Conservation (phyloP, 371 early-diverging fungal species). For the Coemansia sp. region DNA sequence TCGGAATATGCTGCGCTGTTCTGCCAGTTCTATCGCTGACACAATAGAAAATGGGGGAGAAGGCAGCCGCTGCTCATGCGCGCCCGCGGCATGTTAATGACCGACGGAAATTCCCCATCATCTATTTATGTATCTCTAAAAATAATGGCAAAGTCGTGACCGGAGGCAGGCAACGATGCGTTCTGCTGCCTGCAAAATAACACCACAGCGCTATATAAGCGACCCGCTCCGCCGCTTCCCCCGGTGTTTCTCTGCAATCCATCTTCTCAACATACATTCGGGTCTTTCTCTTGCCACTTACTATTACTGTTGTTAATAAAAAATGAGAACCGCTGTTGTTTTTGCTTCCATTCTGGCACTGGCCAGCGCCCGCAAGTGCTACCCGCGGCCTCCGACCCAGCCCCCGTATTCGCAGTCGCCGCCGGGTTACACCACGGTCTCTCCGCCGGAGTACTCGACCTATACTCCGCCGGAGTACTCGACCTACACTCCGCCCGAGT, state of each 20-base stretch:
- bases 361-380: conserved; percentile 31
- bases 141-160: background rate
- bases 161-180: background rate
- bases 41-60: background rate
- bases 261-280: conserved; percentile 3
- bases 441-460: background rate
- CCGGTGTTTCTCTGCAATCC: conserved; percentile 4
- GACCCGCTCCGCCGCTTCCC: background rate
- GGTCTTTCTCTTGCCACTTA: conserved; percentile 2
- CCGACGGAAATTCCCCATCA: background rate
- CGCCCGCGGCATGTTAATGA: background rate
- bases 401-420: background rate
- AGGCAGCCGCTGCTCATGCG: background rate
- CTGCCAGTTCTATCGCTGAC: conserved; percentile 24
- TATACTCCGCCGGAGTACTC: background rate
- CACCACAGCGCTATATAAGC: background rate
- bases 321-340: conserved; percentile 32
- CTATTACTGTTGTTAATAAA: conserved; percentile 7
- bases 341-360: conserved; percentile 17
- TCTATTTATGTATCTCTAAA: conserved; percentile 6
- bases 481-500: background rate
- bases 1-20: conserved; percentile 44
- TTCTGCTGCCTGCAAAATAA: no score
- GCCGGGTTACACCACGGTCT: background rate
- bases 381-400: conserved; percentile 26